Percentiles rank a stretch among this genome's conserved stretches.
phyloP scores from a whole-genome alignment of 192 early-diverging fungal species.

The Pecoramyces ruminantium region DNA sequence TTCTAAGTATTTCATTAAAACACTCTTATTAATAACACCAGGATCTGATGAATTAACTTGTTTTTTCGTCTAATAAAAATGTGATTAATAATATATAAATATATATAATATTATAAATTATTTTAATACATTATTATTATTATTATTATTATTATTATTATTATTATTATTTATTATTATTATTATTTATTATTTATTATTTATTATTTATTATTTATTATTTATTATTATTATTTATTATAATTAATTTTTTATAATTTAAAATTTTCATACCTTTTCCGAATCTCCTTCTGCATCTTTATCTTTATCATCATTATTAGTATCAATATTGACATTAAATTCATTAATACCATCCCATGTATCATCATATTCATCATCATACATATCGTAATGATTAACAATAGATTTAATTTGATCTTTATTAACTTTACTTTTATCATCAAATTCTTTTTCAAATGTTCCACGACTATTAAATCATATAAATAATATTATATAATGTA shows the following conservation, averaged over 20 bases:
- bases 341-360: slow-evolving; percentile 65
- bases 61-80: background rate
- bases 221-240: background rate
- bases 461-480: slow-evolving; percentile 6
- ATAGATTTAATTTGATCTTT: slow-evolving; percentile 22
- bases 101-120: slow-evolving; percentile 1
- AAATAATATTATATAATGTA: no score
- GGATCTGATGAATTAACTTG: slow-evolving; percentile 19
- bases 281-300: slow-evolving; percentile 17
- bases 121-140: no score
- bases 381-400: slow-evolving; percentile 28
- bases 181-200: no score
- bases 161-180: no score
- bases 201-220: background rate
- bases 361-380: slow-evolving; percentile 86
- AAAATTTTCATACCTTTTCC: background rate
- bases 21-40: slow-evolving; percentile 36
- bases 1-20: slow-evolving; percentile 37
- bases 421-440: slow-evolving; percentile 10
- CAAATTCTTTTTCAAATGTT: slow-evolving; percentile 37
- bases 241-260: no score
- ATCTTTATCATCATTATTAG: slow-evolving; percentile 31
- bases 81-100: background rate
- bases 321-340: slow-evolving; percentile 31
- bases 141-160: no score